Percentiles rank a stretch among this genome's conserved stretches.
Conservation (phyloP, 2,329 filamentous ascomycete genomes). For the Ophiostoma sp. region DNA sequence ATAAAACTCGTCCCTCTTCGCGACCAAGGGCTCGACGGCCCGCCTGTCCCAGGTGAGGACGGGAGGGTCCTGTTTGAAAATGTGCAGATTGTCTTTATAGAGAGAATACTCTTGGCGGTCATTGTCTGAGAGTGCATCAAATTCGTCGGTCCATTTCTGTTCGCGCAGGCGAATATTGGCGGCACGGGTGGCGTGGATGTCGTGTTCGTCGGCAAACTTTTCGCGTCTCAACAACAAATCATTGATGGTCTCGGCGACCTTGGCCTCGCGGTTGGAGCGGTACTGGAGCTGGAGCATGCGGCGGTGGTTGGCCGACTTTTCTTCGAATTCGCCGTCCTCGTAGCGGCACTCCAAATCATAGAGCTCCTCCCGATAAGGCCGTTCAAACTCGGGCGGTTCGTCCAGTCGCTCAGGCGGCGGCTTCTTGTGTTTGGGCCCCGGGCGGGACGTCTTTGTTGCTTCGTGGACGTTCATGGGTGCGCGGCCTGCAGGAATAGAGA, state of each 20-base stretch:
- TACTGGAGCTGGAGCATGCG: slow-evolving; percentile 16
- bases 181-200: not conserved
- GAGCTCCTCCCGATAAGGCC: slow-evolving; percentile 9
- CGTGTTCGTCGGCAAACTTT: not conserved
- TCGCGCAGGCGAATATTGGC: not conserved
- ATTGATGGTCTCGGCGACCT: not conserved
- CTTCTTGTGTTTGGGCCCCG: not conserved
- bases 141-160: slow-evolving; percentile 22
- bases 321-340: not conserved
- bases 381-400: not conserved
- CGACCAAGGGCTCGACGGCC: slow-evolving; percentile 66
- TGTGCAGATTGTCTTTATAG: slow-evolving; percentile 55
- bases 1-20: slow-evolving; percentile 62
- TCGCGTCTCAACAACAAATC: not conserved
- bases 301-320: not conserved
- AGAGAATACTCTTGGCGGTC: slow-evolving; percentile 32
- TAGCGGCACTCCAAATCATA: not conserved
- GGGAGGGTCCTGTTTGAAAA: slow-evolving; percentile 51
- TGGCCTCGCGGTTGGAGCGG: slow-evolving; percentile 10
- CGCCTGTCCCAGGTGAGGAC: slow-evolving; percentile 69
- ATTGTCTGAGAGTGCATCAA: slow-evolving; percentile 22
- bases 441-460: slow-evolving; percentile 23
- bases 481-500: slow-evolving; percentile 49
- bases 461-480: slow-evolving; percentile 39
- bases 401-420: not conserved